These are phyloP conservation scores for Ustilago lituana DNA, from an alignment of 1,284 basidiomycete genomes.

Conservation along the genomic window DNA sequence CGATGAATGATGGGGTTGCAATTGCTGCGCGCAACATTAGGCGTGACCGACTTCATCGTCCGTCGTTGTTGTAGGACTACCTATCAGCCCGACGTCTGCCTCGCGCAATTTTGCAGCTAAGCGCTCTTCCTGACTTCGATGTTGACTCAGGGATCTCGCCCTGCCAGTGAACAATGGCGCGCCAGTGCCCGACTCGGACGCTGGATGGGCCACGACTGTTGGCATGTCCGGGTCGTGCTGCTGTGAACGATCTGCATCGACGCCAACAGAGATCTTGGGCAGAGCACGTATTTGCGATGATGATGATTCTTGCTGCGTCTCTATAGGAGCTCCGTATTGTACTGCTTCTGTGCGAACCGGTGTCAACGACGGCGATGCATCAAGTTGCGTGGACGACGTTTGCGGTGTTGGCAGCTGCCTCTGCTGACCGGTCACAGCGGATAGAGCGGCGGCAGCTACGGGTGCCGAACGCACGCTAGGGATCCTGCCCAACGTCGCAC, in stretches of 20 bases:
- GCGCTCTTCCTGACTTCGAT: conserved; percentile 40
- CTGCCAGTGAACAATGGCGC: conserved; percentile 6
- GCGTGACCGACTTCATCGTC: conserved; percentile 16
- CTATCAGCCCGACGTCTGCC: conserved; percentile 48
- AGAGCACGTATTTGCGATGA: conserved; percentile 10
- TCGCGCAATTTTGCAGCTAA: conserved; percentile 50
- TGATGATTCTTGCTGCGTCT: background rate
- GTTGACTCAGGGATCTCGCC: conserved; percentile 10
- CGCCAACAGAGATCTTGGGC: conserved; percentile 33
- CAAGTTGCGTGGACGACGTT: background rate
- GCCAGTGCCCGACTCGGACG: background rate
- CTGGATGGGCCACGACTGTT: background rate
- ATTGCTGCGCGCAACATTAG: background rate
- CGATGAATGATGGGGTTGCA: no score
- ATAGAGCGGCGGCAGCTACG: conserved; percentile 23
- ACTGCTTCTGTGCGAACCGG: background rate
- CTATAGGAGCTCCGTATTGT: background rate
- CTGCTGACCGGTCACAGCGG: conserved; percentile 5
- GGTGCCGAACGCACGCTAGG: conserved; percentile 45
- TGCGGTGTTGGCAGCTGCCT: background rate
- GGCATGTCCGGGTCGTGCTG: background rate
- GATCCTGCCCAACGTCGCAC: conserved; percentile 26
- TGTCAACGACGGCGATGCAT: conserved; percentile 10
- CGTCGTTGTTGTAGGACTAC: conserved; percentile 39
- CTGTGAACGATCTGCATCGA: conserved; percentile 2